phyloP scores from a whole-genome alignment of 169 alveolate genomes.

The Theileria equi region DNA sequence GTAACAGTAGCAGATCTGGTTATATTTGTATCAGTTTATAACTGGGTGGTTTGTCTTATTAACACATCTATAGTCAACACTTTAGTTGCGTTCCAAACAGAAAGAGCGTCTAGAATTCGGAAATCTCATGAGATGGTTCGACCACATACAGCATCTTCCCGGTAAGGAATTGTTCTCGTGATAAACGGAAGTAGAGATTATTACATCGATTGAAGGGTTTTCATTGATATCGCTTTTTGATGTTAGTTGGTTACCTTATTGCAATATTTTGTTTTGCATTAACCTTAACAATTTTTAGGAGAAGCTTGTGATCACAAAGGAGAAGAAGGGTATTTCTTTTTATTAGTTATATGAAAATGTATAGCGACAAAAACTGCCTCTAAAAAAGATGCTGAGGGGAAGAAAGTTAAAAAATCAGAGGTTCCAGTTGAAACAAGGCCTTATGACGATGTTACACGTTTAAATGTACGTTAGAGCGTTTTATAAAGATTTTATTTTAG shows the following conservation, averaged over 20 bases:
- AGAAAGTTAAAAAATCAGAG: slow-evolving; percentile 34
- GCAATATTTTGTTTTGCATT: too few species aligned
- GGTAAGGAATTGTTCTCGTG: slow-evolving; percentile 1
- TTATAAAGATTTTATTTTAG: slow-evolving; percentile 4
- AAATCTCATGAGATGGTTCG: slow-evolving; percentile 64
- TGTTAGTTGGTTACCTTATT: slow-evolving; percentile 12
- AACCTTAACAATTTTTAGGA: slow-evolving; percentile 29
- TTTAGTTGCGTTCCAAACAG: slow-evolving; percentile 41
- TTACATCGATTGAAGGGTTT: slow-evolving; percentile 36
- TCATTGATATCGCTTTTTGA: slow-evolving; percentile 22
- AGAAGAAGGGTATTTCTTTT: slow-evolving; percentile 17
- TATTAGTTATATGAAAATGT: neutral
- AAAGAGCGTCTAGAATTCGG: slow-evolving; percentile 36
- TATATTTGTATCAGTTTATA: slow-evolving; percentile 28
- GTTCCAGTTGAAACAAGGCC: slow-evolving; percentile 59
- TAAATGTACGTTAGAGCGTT: slow-evolving; percentile 16
- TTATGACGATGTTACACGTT: slow-evolving; percentile 68
- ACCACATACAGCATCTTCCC: slow-evolving; percentile 66
- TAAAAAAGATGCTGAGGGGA: slow-evolving; percentile 17
- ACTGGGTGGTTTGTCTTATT: slow-evolving; percentile 50
- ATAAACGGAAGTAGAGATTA: slow-evolving; percentile 2
- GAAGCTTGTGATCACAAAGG: slow-evolving; percentile 19
- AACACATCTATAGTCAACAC: neutral
- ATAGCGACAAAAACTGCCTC: slow-evolving; percentile 16
- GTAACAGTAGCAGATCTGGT: slow-evolving; percentile 61